Base-by-base conservation (phyloP, 2,329 filamentous ascomycete species). In the Talaromyces verruculosus region DNA sequence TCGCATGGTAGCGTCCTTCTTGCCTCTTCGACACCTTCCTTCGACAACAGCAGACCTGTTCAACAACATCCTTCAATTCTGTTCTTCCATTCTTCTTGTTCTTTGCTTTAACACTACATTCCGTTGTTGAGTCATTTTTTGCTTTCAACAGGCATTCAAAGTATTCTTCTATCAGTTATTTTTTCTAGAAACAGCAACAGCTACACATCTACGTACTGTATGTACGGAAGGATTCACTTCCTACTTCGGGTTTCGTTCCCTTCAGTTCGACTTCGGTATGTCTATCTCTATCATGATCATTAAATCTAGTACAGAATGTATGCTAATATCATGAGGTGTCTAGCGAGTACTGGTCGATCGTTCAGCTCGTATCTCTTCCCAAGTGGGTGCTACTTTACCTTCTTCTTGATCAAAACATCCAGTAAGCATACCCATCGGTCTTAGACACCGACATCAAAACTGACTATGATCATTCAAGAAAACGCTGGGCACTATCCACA, bases 311-410 rank as follows among this genome's bases (percentile, higher is more conserved):
- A 6, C 2, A 0, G 10, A 15, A 30, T 2, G 11, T 19, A 15
- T 45, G 37, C 39, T 60, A 10, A 60, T 30, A 45, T 59, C 10
- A 2, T 13, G 15, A 47, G 15, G 11, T 17, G 11, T 25, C 8
- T 7, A 58, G 59, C n/a, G 61, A 51, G 5, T 66, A 33, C n/a
- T 49, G 30, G 61, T 47, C 65, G 1, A n/a, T 55, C 5, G 33
- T 66, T 41, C 60, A 53, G 25, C 55, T 63, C 25, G 61, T 63
- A 13, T 66, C 65, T 8, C n/a, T 66, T 39, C 61, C 53, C 8
- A 66, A 66, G 65, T 66, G 65, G 60, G 41, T 62, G 19, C 61
- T 66, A 11, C 53, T 66, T 43, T 66, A 60, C 17, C 53, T 63
- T 28, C 4, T 66, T 11, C 65, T 66, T 25, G 65, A 55, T 25